A percentile compares a stretch with the other conserved stretches of the same genome.
phyloP scores from a whole-genome alignment of 257 asterid species.

The Ehretia macrophylla region DNA sequence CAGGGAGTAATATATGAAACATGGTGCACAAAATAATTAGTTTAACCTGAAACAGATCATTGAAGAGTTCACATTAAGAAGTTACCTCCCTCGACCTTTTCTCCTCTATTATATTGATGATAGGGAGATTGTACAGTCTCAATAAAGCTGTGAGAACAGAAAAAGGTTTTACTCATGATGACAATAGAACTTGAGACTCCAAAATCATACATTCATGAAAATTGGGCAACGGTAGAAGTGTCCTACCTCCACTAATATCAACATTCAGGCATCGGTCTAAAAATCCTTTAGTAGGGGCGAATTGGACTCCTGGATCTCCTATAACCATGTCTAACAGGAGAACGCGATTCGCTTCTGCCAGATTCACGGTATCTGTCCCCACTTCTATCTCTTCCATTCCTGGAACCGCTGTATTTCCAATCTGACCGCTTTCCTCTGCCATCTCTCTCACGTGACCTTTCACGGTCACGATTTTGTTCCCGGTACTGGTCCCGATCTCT shows the following conservation, averaged over 20 bases:
- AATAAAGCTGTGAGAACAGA: conserved; percentile 1
- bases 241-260: conserved; percentile 82
- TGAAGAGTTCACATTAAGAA: background rate
- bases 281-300: conserved; percentile 41
- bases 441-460: conserved; percentile 56
- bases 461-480: conserved; percentile 51
- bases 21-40: background rate
- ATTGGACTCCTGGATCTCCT: conserved; percentile 75
- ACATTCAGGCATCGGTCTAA: conserved; percentile 41
- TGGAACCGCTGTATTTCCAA: conserved; percentile 46
- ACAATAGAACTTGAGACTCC: conserved; percentile 43
- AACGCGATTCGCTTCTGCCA: conserved; percentile 76
- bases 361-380: conserved; percentile 69
- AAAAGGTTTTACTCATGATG: conserved; percentile 44
- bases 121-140: conserved; percentile 3
- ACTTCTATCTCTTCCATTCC: conserved; percentile 81
- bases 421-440: conserved; percentile 62
- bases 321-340: conserved; percentile 62
- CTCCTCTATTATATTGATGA: conserved; percentile 5
- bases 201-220: conserved; percentile 50
- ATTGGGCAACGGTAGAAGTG: conserved; percentile 40
- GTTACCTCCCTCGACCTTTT: conserved; percentile 2
- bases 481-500: conserved; percentile 50
- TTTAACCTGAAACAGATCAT: background rate
- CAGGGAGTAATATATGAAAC: background rate